Evolutionary conservation across 805 yeast genomes (phyloP).

Genomic region (Jamesozyma hellenica): DNA sequence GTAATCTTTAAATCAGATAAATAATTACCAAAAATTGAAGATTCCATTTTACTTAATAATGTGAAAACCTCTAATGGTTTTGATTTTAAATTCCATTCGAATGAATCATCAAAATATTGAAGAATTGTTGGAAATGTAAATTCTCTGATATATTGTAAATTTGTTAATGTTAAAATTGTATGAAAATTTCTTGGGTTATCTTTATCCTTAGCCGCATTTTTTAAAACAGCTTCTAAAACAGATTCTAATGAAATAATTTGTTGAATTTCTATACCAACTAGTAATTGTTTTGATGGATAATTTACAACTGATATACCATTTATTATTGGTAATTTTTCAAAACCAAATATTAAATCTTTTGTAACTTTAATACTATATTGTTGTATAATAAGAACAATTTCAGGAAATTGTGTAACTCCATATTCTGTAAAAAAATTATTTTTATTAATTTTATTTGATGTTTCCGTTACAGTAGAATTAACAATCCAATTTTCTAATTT

Average conservation of each 20-base stretch:
- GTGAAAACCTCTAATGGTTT: constrained; percentile 37
- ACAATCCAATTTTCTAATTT: constrained; percentile 34
- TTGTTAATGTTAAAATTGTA: constrained; percentile 43
- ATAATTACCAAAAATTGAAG: constrained; percentile 44
- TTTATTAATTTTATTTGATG: not conserved
- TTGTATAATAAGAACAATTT: constrained; percentile 28
- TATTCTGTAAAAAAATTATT: constrained; percentile 10
- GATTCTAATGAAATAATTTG: constrained; percentile 38
- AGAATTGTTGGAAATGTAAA: constrained; percentile 40
- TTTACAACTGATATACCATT: constrained; percentile 30
- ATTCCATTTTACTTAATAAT: constrained; percentile 40
- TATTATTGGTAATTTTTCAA: constrained; percentile 28
- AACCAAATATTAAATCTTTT: constrained; percentile 28
- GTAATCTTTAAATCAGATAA: constrained; percentile 38
- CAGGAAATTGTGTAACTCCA: constrained; percentile 33
- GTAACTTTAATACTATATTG: constrained; percentile 27
- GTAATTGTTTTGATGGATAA: constrained; percentile 29
- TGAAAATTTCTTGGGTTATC: constrained; percentile 35
- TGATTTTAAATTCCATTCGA: constrained; percentile 37
- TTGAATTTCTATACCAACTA: constrained; percentile 33
- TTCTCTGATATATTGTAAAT: constrained; percentile 39
- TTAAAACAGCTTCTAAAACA: constrained; percentile 34
- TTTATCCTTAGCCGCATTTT: constrained; percentile 34
- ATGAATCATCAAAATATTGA: constrained; percentile 40
- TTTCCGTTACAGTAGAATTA: constrained; percentile 16